Conservation (phyloP, 106 monocot species). For the Iris macrosiphon region DNA sequence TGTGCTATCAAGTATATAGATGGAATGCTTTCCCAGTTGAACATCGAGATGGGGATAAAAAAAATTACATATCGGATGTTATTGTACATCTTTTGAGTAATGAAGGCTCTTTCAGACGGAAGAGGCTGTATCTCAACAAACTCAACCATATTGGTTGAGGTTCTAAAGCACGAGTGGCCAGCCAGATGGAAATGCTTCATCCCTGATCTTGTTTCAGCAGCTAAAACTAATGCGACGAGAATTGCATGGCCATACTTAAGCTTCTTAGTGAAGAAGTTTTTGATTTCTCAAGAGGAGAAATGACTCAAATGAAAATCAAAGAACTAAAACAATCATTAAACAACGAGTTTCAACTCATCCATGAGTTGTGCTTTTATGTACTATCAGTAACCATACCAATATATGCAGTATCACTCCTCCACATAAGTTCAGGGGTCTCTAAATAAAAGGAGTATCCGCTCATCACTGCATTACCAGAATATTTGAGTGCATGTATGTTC, state of each 20-base stretch:
- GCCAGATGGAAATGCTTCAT: constrained; percentile 83
- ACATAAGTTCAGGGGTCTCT: too few relatives aligned
- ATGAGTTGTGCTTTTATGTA: too few relatives aligned
- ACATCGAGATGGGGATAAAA: constrained; percentile 86
- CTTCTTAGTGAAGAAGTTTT: constrained; percentile 96
- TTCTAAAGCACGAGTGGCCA: constrained; percentile 94
- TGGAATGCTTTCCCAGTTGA: constrained; percentile 97
- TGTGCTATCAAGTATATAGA: constrained; percentile 83
- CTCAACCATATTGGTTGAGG: constrained; percentile 90
- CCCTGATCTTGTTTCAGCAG: constrained; percentile 87
- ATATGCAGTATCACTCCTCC: too few relatives aligned
- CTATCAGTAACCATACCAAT: too few relatives aligned
- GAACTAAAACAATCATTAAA: constrained; percentile 84
- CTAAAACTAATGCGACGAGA: constrained; percentile 91
- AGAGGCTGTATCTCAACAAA: constrained; percentile 86
- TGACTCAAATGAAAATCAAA: constrained; percentile 91
- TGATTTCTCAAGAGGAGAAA: constrained; percentile 95
- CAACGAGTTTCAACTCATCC: too few relatives aligned
- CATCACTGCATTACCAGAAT: too few relatives aligned
- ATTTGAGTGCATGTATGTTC: too few relatives aligned
- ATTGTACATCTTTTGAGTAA: constrained; percentile 92
- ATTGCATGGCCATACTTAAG: constrained; percentile 97
- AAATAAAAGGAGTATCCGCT: too few relatives aligned
- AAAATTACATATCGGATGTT: constrained; percentile 94
- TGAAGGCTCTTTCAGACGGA: constrained; percentile 68